These are phyloP conservation scores for Alternaria ventricosa DNA, from an alignment of 2,329 filamentous ascomycete genomes.

Conservation along the genomic window DNA sequence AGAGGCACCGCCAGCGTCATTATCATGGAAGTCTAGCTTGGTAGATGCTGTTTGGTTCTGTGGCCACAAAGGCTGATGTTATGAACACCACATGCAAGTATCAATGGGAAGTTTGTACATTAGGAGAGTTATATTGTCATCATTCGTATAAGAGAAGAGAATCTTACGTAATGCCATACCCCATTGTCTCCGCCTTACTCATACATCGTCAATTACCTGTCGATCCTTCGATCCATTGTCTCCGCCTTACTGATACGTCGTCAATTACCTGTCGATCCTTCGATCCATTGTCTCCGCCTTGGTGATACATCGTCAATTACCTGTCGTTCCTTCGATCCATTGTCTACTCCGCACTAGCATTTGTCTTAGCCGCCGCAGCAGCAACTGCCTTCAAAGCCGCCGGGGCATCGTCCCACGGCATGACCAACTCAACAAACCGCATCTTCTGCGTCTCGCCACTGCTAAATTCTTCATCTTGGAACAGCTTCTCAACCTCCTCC, in stretches of 20 bases:
- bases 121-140: neutral
- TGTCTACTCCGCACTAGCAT: constrained; percentile 47
- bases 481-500: constrained; percentile 69
- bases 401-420: constrained; percentile 81
- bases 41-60: too few relatives aligned
- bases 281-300: neutral
- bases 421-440: constrained; percentile 81
- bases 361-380: constrained; percentile 72
- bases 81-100: too few relatives aligned
- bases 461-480: constrained; percentile 67
- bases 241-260: neutral
- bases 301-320: neutral
- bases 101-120: too few relatives aligned
- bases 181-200: neutral
- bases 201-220: neutral
- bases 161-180: neutral
- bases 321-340: neutral
- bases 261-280: neutral
- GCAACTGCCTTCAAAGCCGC: constrained; percentile 72
- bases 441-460: constrained; percentile 51
- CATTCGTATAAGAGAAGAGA: neutral
- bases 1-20: too few relatives aligned
- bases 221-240: neutral
- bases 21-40: too few relatives aligned
- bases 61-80: too few relatives aligned